Base-by-base conservation (phyloP, 108 stramenopile species). In the Cyclotella choctawhatcheeana region DNA sequence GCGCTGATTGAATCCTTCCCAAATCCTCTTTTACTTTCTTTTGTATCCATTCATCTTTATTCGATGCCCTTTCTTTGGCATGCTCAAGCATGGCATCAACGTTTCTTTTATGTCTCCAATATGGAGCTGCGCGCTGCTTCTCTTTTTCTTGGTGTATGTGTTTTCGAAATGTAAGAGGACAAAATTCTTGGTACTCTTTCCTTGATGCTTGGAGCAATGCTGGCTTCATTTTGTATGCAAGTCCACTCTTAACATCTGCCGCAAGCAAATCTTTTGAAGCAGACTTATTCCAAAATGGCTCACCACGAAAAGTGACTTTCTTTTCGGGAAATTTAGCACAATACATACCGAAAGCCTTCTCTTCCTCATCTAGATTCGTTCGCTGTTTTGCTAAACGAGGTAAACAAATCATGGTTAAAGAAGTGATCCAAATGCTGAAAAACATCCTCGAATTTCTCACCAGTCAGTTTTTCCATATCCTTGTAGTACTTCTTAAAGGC, bases 121-220 rank as follows among this genome's bases (percentile, higher is more conserved):
- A 40, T 6, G 31, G 34, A 3, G 6, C 34, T 22, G 26, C 61
- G 8, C 61, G 61, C 34, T 37, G 31, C 20, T 44, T 37, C 22
- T 32, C 24, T 24, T 62, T 33, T 62, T 62, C 61, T 44, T 62
- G 61, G 35, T 62, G 34, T 6, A 62, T 40, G 18, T 62, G 61
- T 7, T 37, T 7, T 7, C 61, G 61, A 22, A 62, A 62, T 5
- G 31, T 32, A 17, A 24, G 5, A 8, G 40, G 34, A 8, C 5
- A 16, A 37, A 62, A 62, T 7, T 62, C 43, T n/a, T 40, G 26
- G 18, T 62, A 62, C 7, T 35, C 61, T 13, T 17, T 40, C 35
- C 35, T 4, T 2, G 34, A 10, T 5, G 35, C 21, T 5, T 35
- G 22, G 3, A 62, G 61, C 61, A 32, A 24, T 10, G 6, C 43